Conservation (phyloP, 2,329 filamentous ascomycete species). For the Phaeophleospora eucalypticola region DNA sequence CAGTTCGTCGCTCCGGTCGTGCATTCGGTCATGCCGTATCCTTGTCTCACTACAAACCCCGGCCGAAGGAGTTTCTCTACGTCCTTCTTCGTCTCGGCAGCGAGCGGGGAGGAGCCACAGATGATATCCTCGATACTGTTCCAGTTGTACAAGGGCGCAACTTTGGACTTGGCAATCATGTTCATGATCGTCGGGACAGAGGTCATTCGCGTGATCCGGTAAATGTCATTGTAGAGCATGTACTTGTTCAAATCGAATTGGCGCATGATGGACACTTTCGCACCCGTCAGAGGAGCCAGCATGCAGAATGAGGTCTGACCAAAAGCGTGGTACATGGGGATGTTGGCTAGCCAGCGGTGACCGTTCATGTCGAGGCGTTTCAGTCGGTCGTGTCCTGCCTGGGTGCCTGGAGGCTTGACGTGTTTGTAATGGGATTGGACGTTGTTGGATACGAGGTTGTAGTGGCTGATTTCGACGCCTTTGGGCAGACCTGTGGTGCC, state of each 20-base stretch:
- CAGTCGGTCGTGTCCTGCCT: conserved; percentile 31
- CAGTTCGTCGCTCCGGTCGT: conserved; percentile 66
- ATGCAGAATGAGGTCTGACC: conserved; percentile 65
- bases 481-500: conserved; percentile 79
- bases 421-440: conserved; percentile 54
- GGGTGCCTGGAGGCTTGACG: conserved; percentile 44
- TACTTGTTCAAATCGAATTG: conserved; percentile 71
- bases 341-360: conserved; percentile 53
- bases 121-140: not conserved
- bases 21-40: conserved; percentile 69
- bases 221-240: conserved; percentile 63
- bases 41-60: conserved; percentile 55
- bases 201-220: conserved; percentile 61
- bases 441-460: conserved; percentile 69
- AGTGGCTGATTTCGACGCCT: conserved; percentile 74
- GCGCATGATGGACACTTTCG: conserved; percentile 73
- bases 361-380: not conserved
- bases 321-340: conserved; percentile 61
- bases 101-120: not conserved
- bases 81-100: not conserved
- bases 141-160: conserved; percentile 58
- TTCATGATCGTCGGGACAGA: conserved; percentile 74
- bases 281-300: conserved; percentile 40
- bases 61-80: conserved; percentile 50
- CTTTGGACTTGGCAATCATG: conserved; percentile 67